These are phyloP conservation scores for Capsicum pubescens DNA, from an alignment of 257 asterid genomes.

Conservation along the genomic window DNA sequence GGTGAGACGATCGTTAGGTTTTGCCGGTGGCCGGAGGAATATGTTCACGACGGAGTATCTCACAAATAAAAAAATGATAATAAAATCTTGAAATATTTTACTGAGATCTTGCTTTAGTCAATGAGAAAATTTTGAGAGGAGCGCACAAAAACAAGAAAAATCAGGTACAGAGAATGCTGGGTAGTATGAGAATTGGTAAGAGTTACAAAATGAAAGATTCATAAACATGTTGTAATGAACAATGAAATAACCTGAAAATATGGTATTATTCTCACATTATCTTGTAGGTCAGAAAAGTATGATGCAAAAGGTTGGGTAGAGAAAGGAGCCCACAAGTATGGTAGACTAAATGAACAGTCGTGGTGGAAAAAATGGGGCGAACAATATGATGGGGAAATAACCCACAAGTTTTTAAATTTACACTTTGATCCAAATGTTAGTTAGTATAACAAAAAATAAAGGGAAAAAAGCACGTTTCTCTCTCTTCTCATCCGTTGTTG, in stretches of 20 bases:
- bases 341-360: slow-evolving; percentile 91
- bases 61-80: too few species aligned
- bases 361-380: slow-evolving; percentile 99
- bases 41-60: too few species aligned
- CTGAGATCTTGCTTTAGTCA: too few species aligned
- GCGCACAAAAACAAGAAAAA: slow-evolving; percentile 99
- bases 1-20: too few species aligned
- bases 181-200: slow-evolving; percentile 98
- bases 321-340: slow-evolving; percentile 97
- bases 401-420: too few species aligned
- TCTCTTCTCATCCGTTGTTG: too few species aligned
- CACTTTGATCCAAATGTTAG: too few species aligned
- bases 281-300: slow-evolving; percentile 90
- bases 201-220: neutral
- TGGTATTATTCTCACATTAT: neutral
- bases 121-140: slow-evolving; percentile 50
- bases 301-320: slow-evolving; percentile 99
- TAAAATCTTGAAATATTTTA: too few species aligned
- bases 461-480: too few species aligned
- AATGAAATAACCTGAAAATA: neutral
- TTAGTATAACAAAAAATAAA: too few species aligned
- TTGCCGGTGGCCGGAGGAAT: too few species aligned
- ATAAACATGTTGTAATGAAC: neutral
- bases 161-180: slow-evolving; percentile 94
- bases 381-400: slow-evolving; percentile 68